A percentile compares a stretch with the other conserved stretches of the same genome.
Evolutionary conservation across 139 green algal genomes (phyloP).

Genomic region (Trebouxia sp.): DNA sequence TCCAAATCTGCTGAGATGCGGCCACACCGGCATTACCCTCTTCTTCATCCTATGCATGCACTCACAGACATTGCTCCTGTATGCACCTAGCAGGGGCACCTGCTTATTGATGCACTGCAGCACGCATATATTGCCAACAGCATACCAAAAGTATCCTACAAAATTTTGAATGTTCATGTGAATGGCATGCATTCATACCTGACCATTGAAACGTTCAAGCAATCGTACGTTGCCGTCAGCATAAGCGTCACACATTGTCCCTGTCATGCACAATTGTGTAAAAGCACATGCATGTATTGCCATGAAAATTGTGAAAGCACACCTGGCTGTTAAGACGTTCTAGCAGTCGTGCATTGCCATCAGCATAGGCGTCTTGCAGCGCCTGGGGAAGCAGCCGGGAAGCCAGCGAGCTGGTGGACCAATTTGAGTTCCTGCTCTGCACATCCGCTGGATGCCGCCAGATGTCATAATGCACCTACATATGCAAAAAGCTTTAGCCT

Average conservation of each 20-base stretch:
- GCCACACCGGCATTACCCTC: not conserved
- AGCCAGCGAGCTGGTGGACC: not conserved
- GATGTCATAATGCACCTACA: conserved; percentile 31
- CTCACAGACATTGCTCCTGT: too few species aligned
- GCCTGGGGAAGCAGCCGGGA: not conserved
- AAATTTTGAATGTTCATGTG: too few species aligned
- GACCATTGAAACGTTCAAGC: not conserved
- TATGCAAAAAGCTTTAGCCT: not conserved
- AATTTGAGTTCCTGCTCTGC: not conserved
- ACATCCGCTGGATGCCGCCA: conserved; percentile 22
- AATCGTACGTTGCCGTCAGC: not conserved
- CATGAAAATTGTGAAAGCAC: too few species aligned
- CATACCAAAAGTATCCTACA: not conserved
- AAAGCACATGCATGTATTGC: too few species aligned
- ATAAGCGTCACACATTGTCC: too few species aligned
- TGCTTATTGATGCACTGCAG: too few species aligned
- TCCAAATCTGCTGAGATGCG: conserved; percentile 23
- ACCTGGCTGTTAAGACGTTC: too few species aligned
- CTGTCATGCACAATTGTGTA: too few species aligned
- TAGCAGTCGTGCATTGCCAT: not conserved
- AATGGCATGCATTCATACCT: too few species aligned
- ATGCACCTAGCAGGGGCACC: too few species aligned
- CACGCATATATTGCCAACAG: too few species aligned
- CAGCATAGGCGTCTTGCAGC: not conserved
- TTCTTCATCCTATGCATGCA: not conserved